Evolutionary conservation across 345 rosid genomes (phyloP).

Genomic region (Hirschfeldia incana): DNA sequence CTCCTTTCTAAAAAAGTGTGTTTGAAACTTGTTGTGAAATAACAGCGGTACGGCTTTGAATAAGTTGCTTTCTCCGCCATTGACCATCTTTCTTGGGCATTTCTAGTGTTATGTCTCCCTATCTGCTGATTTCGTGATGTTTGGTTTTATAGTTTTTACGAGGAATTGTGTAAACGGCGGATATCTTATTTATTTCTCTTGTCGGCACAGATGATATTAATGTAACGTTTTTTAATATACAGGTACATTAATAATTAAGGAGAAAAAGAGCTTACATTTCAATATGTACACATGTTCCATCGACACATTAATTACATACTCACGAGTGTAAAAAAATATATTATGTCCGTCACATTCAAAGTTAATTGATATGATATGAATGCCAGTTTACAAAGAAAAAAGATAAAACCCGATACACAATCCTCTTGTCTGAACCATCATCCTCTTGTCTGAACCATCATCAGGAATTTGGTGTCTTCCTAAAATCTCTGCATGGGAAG

Average conservation of each 20-base stretch:
- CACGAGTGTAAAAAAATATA: background rate
- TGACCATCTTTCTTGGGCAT: conserved; percentile 18
- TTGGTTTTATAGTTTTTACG: background rate
- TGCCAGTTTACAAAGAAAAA: no score
- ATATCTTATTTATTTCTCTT: background rate
- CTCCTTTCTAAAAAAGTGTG: conserved; percentile 10
- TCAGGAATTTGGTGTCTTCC: background rate
- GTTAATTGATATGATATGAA: background rate
- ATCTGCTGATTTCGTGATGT: conserved; percentile 4
- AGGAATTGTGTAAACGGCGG: background rate
- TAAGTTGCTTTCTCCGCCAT: conserved; percentile 6
- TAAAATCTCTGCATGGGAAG: background rate
- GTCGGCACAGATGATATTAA: background rate
- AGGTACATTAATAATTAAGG: background rate
- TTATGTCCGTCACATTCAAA: background rate
- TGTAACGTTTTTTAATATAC: background rate
- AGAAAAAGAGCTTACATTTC: background rate
- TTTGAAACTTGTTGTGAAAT: conserved; percentile 18
- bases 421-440: background rate
- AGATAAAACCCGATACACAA: background rate
- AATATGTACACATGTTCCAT: background rate
- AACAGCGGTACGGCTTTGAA: conserved; percentile 27
- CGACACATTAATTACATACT: background rate
- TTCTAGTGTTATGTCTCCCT: conserved; percentile 14
- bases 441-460: background rate